Conservation (phyloP, 148 eudicot genomes). For the Dysphania ambrosioides region DNA sequence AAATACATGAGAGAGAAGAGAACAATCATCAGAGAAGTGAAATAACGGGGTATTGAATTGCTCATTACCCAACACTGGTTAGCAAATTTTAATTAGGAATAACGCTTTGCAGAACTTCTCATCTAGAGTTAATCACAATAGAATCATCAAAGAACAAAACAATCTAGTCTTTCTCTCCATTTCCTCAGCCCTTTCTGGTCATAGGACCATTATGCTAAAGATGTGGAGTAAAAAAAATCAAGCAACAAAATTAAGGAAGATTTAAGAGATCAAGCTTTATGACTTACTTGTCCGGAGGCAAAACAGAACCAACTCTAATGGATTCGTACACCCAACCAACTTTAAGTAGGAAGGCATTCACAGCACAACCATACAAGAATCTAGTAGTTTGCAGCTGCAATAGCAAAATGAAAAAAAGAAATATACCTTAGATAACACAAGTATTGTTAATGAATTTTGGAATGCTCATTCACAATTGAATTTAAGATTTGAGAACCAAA, state of each 20-base stretch:
- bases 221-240: not conserved
- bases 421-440: conserved; percentile 9
- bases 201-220: not conserved
- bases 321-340: conserved; percentile 79
- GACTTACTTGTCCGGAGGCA: conserved; percentile 61
- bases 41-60: not conserved
- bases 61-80: not conserved
- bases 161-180: not conserved
- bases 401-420: conserved; percentile 23
- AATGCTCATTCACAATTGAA: too few species aligned
- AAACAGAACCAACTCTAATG: conserved; percentile 53
- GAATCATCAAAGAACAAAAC: not conserved
- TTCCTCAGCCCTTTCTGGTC: not conserved
- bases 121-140: not conserved
- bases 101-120: not conserved
- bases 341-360: conserved; percentile 62
- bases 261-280: not conserved
- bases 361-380: conserved; percentile 91
- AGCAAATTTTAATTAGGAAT: not conserved
- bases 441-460: not conserved
- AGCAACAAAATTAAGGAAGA: conserved; percentile 7
- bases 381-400: conserved; percentile 69
- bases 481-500: conserved; percentile 27
- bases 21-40: not conserved
- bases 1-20: not conserved